phyloP scores from a whole-genome alignment of 129 eudicot genomes.

The Scalesia atractyloides region DNA sequence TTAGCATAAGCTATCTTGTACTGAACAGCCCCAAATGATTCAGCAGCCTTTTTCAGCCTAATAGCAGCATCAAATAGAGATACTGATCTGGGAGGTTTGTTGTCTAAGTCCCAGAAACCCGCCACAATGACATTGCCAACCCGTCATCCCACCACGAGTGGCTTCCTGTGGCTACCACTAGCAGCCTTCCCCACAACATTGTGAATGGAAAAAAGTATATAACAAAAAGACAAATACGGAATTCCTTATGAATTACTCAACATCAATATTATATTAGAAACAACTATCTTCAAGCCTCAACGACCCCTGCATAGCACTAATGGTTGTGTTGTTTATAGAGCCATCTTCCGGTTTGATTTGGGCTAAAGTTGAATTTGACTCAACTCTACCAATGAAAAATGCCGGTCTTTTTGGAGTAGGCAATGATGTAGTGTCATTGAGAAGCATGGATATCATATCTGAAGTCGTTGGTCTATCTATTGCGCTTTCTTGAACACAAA shows the following conservation, averaged over 20 bases:
- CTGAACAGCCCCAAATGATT: slow-evolving; percentile 57
- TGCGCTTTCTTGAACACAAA: slow-evolving; percentile 21
- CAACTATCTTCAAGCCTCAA: background rate
- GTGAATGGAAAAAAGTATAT: too few relatives aligned
- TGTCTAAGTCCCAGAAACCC: slow-evolving; percentile 80
- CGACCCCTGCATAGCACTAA: slow-evolving; percentile 28
- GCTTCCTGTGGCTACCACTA: too few relatives aligned
- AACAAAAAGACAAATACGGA: too few relatives aligned
- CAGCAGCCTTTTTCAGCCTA: slow-evolving; percentile 61
- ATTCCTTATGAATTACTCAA: too few relatives aligned
- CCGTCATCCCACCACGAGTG: too few relatives aligned
- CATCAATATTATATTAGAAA: too few relatives aligned
- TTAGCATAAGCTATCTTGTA: slow-evolving; percentile 80
- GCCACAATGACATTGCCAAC: too few relatives aligned
- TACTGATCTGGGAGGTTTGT: slow-evolving; percentile 73
- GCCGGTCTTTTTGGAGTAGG: slow-evolving; percentile 28
- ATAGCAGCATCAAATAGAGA: slow-evolving; percentile 71
- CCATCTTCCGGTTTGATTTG: background rate
- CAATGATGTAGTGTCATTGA: slow-evolving; percentile 27
- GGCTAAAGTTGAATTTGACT: background rate
- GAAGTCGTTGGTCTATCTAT: slow-evolving; percentile 21
- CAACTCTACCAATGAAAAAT: slow-evolving; percentile 24
- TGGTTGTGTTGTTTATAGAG: slow-evolving; percentile 22
- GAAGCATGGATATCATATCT: slow-evolving; percentile 31
- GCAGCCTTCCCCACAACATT: too few relatives aligned